Percentiles rank a stretch among this genome's conserved stretches.
These are phyloP conservation scores for Populus tomentosa DNA, from an alignment of 441 rosid genomes.

Conservation along the genomic window DNA sequence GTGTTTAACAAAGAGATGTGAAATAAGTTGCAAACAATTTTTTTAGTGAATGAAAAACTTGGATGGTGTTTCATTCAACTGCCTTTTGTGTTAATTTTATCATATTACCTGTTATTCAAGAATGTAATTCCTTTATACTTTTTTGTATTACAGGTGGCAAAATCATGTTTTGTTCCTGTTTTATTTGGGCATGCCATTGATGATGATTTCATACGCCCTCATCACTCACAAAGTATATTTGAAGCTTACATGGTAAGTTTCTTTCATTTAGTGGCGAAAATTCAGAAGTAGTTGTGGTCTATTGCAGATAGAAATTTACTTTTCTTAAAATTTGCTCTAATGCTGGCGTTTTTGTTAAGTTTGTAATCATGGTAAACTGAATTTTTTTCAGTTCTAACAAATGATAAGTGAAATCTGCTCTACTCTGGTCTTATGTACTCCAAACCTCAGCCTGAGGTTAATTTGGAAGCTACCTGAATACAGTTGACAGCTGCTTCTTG, in stretches of 20 bases:
- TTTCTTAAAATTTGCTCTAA: neutral
- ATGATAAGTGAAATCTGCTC: neutral
- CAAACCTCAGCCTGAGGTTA: neutral
- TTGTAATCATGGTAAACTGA: neutral
- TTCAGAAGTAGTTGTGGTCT: neutral
- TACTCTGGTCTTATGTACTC: neutral
- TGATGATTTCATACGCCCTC: conserved; percentile 94
- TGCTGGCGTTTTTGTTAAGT: neutral
- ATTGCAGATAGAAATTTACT: neutral
- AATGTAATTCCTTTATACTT: neutral
- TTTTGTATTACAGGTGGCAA: conserved; percentile 62
- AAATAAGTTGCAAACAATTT: neutral
- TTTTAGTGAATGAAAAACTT: neutral
- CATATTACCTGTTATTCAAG: neutral
- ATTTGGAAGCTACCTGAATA: neutral
- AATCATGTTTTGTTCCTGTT: conserved; percentile 88
- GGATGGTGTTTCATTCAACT: neutral
- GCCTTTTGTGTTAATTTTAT: neutral
- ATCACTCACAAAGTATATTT: conserved; percentile 85
- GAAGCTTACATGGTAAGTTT: conserved; percentile 72
- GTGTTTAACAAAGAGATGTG: neutral
- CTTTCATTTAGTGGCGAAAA: conserved; percentile 1
- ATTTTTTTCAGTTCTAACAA: neutral
- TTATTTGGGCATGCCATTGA: conserved; percentile 90
- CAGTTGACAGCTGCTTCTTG: neutral